Evolutionary conservation across 768 basidiomycete genomes (phyloP).

Genomic region (Sutorius australiensis): DNA sequence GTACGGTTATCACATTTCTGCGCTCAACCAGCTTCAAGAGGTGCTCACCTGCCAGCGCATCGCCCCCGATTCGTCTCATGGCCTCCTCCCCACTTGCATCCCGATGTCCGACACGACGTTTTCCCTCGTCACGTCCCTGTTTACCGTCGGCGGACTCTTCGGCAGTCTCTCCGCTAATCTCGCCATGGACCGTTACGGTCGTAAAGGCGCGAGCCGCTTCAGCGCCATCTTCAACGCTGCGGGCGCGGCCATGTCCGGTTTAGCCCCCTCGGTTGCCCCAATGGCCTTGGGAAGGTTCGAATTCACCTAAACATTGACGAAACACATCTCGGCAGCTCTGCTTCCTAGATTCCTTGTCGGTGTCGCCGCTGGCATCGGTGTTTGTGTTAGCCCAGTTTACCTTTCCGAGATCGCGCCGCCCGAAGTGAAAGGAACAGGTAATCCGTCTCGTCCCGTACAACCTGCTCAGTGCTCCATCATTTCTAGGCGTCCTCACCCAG

Average conservation of each 20-base stretch:
- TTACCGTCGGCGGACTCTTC: conserved; percentile 82
- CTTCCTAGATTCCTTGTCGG: conserved; percentile 57
- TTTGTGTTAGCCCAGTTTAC: conserved; percentile 81
- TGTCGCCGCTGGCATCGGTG: conserved; percentile 65
- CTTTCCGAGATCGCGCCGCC: conserved; percentile 82
- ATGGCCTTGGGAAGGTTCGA: conserved; percentile 66
- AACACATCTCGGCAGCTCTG: neutral
- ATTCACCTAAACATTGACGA: neutral
- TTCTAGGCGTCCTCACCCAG: conserved; percentile 72
- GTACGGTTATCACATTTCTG: conserved; percentile 93
- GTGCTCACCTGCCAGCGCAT: conserved; percentile 64
- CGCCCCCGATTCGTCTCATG: conserved; percentile 22
- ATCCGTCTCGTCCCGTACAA: conserved; percentile 29
- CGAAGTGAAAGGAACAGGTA: conserved; percentile 74
- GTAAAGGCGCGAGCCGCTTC: conserved; percentile 60
- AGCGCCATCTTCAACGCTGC: conserved; percentile 53
- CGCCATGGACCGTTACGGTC: conserved; percentile 67
- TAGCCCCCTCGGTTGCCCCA: conserved; percentile 52
- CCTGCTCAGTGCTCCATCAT: neutral
- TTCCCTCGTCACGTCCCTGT: conserved; percentile 79
- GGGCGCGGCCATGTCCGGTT: conserved; percentile 64
- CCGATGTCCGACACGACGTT: conserved; percentile 74
- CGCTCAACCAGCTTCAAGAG: conserved; percentile 83
- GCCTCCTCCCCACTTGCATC: conserved; percentile 71
- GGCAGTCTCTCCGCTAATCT: conserved; percentile 69